These are phyloP conservation scores for Epichloe aotearoae DNA, from an alignment of 2,329 filamentous ascomycete species.

Conservation along the genomic window DNA sequence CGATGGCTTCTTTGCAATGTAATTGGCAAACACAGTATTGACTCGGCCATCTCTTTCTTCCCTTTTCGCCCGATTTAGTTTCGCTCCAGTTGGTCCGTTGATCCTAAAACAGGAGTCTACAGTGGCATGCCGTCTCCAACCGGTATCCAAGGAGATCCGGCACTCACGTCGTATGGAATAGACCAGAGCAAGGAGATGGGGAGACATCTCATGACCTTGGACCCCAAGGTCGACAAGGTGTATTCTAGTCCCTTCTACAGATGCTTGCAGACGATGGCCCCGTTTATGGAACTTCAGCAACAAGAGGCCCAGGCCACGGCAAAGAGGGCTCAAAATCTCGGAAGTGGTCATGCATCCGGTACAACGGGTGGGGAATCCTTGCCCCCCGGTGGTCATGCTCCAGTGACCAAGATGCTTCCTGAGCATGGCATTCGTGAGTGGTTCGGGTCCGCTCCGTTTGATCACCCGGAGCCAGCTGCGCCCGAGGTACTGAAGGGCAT, in stretches of 20 bases:
- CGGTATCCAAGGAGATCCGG: slow-evolving; percentile 75
- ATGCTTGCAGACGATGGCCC: slow-evolving; percentile 71
- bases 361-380: neutral
- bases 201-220: slow-evolving; percentile 43
- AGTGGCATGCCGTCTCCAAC: slow-evolving; percentile 66
- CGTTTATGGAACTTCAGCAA: slow-evolving; percentile 41
- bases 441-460: slow-evolving; percentile 77
- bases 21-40: neutral
- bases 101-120: slow-evolving; percentile 69
- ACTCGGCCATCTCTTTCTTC: neutral
- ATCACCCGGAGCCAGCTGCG: slow-evolving; percentile 67
- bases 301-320: slow-evolving; percentile 1
- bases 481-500: slow-evolving; percentile 47
- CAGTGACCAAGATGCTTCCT: slow-evolving; percentile 31
- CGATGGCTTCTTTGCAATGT: slow-evolving; percentile 3
- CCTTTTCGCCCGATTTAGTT: slow-evolving; percentile 42
- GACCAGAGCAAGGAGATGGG: slow-evolving; percentile 70
- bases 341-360: neutral
- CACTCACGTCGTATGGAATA: slow-evolving; percentile 76
- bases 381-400: neutral
- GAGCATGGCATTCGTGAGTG: slow-evolving; percentile 64
- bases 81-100: slow-evolving; percentile 78
- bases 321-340: neutral
- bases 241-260: slow-evolving; percentile 83
- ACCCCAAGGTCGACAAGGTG: slow-evolving; percentile 58